A percentile compares a stretch with the other conserved stretches of the same genome.
These are phyloP conservation scores for Aspergillus nanangensis DNA, from an alignment of 495 filamentous ascomycete genomes.

Conservation along the genomic window DNA sequence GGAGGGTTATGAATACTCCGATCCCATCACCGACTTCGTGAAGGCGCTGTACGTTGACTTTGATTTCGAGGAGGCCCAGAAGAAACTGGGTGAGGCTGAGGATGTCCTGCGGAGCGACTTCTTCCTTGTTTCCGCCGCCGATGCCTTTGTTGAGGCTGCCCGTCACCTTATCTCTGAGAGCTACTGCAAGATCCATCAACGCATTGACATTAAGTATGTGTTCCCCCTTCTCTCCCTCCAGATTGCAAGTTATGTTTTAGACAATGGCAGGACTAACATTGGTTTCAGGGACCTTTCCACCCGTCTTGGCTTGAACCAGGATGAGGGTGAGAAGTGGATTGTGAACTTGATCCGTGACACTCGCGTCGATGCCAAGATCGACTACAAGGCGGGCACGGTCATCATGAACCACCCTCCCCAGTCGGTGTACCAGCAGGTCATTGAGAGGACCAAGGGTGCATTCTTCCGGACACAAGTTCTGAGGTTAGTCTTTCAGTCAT, in stretches of 20 bases:
- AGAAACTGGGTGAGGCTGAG: conserved; percentile 84
- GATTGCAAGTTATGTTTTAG: conserved; percentile 18
- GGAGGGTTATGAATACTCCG: conserved; percentile 94
- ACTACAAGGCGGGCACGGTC: conserved; percentile 97
- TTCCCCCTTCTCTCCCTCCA: not conserved
- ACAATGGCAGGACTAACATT: too few species aligned
- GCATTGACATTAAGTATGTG: conserved; percentile 87
- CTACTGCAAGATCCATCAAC: conserved; percentile 99
- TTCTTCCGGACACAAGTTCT: conserved; percentile 85
- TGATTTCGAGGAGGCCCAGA: conserved; percentile 97
- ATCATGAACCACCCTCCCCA: conserved; percentile 99
- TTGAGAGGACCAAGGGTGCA: conserved; percentile 91
- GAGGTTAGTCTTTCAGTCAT: conserved; percentile 31
- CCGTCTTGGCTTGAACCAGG: conserved; percentile 80
- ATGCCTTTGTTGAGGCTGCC: conserved; percentile 89
- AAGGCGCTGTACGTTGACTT: conserved; percentile 97
- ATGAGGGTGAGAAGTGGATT: conserved; percentile 99
- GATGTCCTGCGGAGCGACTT: conserved; percentile 90
- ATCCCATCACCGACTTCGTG: conserved; percentile 93
- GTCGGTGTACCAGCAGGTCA: conserved; percentile 98
- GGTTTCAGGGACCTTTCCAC: conserved; percentile 71
- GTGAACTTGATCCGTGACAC: conserved; percentile 98
- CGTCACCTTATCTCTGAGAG: conserved; percentile 94
- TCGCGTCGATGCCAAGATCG: conserved; percentile 95
- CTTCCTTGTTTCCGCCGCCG: conserved; percentile 82